These are phyloP conservation scores for Sporodiniella umbellata DNA, from an alignment of 371 early-diverging fungal species.

Conservation along the genomic window DNA sequence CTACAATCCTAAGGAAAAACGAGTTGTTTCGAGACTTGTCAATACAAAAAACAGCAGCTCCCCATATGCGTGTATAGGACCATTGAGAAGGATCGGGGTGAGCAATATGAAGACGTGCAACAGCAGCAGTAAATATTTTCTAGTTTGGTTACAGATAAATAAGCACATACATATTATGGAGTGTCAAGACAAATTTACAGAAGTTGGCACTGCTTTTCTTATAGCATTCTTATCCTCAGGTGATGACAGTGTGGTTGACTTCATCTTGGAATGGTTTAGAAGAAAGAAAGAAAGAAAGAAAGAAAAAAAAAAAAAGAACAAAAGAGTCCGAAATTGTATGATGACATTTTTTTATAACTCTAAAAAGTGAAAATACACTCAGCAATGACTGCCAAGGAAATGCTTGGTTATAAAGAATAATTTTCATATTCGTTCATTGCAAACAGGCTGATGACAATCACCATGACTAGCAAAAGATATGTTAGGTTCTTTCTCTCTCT, in stretches of 20 bases:
- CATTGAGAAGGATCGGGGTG: constrained; percentile 65
- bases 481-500: too few relatives aligned
- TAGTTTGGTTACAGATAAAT: constrained; percentile 19
- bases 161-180: neutral
- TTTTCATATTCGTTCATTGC: constrained; percentile 16
- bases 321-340: neutral
- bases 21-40: constrained; percentile 57
- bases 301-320: constrained; percentile 2
- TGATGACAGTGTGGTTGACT: constrained; percentile 22
- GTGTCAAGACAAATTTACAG: constrained; percentile 21
- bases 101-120: constrained; percentile 82
- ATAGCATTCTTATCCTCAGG: constrained; percentile 37
- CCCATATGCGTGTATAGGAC: constrained; percentile 73
- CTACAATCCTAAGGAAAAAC: constrained; percentile 75
- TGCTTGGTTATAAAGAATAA: neutral
- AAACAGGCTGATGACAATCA: constrained; percentile 8
- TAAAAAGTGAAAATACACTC: neutral
- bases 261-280: too few relatives aligned
- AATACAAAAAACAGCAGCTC: constrained; percentile 72
- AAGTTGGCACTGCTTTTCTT: constrained; percentile 36
- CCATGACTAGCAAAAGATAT: constrained; percentile 13
- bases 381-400: neutral
- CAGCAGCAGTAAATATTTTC: constrained; percentile 82
- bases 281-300: neutral
- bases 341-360: neutral